These are phyloP conservation scores for Ligustrum vulgare DNA, from an alignment of 257 asterid genomes.

Conservation along the genomic window DNA sequence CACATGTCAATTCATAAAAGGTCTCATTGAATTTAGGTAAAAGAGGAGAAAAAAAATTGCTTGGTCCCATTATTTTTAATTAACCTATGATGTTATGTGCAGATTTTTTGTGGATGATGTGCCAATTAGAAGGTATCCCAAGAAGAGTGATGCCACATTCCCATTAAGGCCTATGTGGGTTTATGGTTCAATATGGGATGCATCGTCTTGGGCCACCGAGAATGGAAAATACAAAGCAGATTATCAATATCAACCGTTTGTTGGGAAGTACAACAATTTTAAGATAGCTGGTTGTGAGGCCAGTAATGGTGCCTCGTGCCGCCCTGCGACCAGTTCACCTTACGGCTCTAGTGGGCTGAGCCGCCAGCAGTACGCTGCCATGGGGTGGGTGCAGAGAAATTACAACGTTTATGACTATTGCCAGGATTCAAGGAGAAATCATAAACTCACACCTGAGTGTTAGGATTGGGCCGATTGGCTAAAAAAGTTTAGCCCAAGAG, in stretches of 20 bases:
- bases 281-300: constrained; percentile 57
- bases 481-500: no score
- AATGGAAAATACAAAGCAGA: constrained; percentile 73
- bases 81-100: constrained; percentile 22
- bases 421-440: constrained; percentile 57
- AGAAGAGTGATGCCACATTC: constrained; percentile 71
- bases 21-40: not conserved
- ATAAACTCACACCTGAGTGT: constrained; percentile 71
- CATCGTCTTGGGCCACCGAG: constrained; percentile 93
- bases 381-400: constrained; percentile 65
- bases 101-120: constrained; percentile 87
- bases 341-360: constrained; percentile 54
- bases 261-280: constrained; percentile 62
- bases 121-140: constrained; percentile 79
- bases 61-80: not conserved
- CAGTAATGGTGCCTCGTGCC: constrained; percentile 34
- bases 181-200: constrained; percentile 94
- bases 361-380: constrained; percentile 56
- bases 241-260: constrained; percentile 70
- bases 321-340: constrained; percentile 45
- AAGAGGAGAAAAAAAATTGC: not conserved
- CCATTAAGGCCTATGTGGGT: constrained; percentile 76
- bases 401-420: constrained; percentile 77
- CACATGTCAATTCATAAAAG: not conserved
- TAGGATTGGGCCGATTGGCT: constrained; percentile 18